phyloP scores from a whole-genome alignment of 1,284 basidiomycete species.

The Cryptococcus depauperatus region DNA sequence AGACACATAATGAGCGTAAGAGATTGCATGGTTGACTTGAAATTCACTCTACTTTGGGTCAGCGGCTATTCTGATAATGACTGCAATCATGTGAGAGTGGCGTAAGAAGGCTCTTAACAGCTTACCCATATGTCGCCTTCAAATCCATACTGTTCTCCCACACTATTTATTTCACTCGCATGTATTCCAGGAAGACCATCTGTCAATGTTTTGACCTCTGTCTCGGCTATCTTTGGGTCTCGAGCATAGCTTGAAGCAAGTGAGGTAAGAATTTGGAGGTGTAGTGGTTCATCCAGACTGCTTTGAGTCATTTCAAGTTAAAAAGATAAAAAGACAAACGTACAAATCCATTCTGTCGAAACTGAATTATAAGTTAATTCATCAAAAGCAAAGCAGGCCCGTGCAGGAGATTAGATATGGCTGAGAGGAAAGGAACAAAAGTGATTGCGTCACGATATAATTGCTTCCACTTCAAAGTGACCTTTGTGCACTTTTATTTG shows the following conservation, averaged over 20 bases:
- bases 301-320: too few relatives aligned
- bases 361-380: too few relatives aligned
- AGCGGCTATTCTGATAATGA: not conserved
- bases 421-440: too few relatives aligned
- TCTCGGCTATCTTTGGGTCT: constrained; percentile 4
- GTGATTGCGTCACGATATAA: too few relatives aligned
- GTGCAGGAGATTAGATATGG: too few relatives aligned
- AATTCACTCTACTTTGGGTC: constrained; percentile 34
- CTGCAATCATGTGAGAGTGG: not conserved
- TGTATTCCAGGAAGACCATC: constrained; percentile 17
- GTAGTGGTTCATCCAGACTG: constrained; percentile 43
- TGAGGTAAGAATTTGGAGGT: constrained; percentile 39
- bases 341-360: too few relatives aligned
- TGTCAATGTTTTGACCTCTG: constrained; percentile 6
- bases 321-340: too few relatives aligned
- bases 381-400: too few relatives aligned
- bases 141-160: not conserved
- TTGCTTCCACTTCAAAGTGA: too few relatives aligned
- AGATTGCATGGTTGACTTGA: constrained; percentile 41
- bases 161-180: constrained; percentile 1
- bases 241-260: constrained; percentile 32
- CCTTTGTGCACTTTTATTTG: not conserved
- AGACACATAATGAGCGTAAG: constrained; percentile 40
- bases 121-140: constrained; percentile 35
- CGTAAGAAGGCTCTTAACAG: not conserved